Base-by-base conservation (phyloP, 441 rosid genomes). In the Adansonia madagascariensis region DNA sequence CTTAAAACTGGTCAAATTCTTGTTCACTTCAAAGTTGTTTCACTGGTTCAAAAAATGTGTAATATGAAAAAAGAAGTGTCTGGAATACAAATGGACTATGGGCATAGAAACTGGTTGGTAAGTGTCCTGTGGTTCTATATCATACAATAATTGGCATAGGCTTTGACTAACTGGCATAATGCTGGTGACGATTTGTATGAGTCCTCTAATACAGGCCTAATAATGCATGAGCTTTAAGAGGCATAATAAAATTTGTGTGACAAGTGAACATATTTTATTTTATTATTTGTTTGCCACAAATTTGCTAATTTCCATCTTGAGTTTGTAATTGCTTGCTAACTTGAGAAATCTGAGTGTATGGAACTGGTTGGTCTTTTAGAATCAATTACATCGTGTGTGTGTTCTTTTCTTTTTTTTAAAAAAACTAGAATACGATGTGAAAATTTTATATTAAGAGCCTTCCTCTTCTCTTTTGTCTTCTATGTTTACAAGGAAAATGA, bases 271-370 rank as follows among this genome's bases (percentile, higher is more conserved):
- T 39, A 64, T 64, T 64, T 27, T 31, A 8, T 57, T 0, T 2
- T 4, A 39, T 64, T 15, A 6, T 64, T n/a, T 39, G 17, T 64
- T 2, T 35, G 20, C 11, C 6, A 35, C 7, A 64, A 64, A 64
- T 15, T 35, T 39, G 1, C 49, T 12, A 41, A 35, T 64, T 64
- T 64, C 69, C 49, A 6, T 64, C 22, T n/a, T 35, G 69, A 6
- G 10, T 22, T 22, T 14, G 15, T 20, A 46, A 67, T 17, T 66
- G 22, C 52, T 66, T 43, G 14, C 69, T 64, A 20, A 66, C 15
- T n/a, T 17, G 8, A 66, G 53, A 66, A 63, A 66, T 66, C 20
- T 17, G 71, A 43, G 20, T 43, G 44, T 66, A 44, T 44, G 71
- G 2, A 43, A 66, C 15, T 66, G 43, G 55, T 18, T 35, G 56